Conservation (phyloP, 2,329 filamentous ascomycete genomes). For the Pseudocercospora vitis region DNA sequence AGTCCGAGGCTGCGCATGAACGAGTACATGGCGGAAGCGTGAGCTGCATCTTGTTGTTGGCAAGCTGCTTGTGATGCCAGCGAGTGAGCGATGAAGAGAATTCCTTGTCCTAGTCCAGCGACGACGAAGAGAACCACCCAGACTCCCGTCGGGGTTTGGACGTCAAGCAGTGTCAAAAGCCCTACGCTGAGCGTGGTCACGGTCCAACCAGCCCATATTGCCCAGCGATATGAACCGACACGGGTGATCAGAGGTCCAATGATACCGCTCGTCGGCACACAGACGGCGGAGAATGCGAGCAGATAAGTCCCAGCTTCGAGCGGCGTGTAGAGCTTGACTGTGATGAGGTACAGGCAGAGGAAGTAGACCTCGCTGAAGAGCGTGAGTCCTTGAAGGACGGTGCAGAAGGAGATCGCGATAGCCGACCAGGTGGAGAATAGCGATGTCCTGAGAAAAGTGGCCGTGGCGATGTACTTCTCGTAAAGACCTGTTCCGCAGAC, state of each 20-base stretch:
- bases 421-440: constrained; percentile 36
- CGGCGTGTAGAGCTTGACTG: constrained; percentile 42
- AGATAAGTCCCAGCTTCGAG: constrained; percentile 43
- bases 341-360: constrained; percentile 45
- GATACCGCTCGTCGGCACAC: constrained; percentile 28
- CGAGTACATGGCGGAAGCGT: constrained; percentile 45
- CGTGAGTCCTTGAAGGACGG: constrained; percentile 36
- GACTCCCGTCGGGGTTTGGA: constrained; percentile 38
- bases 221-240: constrained; percentile 34
- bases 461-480: constrained; percentile 28
- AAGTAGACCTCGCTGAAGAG: constrained; percentile 43
- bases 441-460: constrained; percentile 34
- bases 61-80: constrained; percentile 46
- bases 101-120: constrained; percentile 44
- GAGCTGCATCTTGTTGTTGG: constrained; percentile 37
- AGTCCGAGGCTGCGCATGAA: constrained; percentile 52
- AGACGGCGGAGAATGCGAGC: constrained; percentile 40
- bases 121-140: constrained; percentile 50
- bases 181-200: constrained; percentile 47
- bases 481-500: constrained; percentile 31
- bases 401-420: constrained; percentile 35
- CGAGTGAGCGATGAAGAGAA: constrained; percentile 45
- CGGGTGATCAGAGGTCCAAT: constrained; percentile 35
- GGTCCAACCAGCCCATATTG: constrained; percentile 31
- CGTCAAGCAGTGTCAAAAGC: constrained; percentile 44